Evolutionary conservation across 2,329 filamentous ascomycete species (phyloP).

Genomic region (Diaporthe humulicola): DNA sequence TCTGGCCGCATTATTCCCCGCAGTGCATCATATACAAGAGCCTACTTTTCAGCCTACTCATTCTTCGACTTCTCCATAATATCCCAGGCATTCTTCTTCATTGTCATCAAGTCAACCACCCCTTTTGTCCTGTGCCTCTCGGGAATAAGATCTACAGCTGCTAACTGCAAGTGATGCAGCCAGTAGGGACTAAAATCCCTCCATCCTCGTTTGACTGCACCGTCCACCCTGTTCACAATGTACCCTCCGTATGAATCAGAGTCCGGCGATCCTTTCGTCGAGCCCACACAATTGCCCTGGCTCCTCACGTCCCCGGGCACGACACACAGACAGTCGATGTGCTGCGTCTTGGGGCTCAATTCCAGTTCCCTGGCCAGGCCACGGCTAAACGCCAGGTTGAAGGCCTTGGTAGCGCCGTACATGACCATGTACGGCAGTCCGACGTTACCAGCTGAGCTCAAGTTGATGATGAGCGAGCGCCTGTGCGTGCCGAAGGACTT

Average conservation of each 20-base stretch:
- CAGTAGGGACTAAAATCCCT: conserved; percentile 46
- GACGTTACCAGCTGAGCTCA: conserved; percentile 45
- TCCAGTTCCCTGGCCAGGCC: conserved; percentile 48
- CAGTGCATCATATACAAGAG: background rate
- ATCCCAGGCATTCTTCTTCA: background rate
- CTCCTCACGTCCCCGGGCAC: conserved; percentile 47
- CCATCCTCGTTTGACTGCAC: conserved; percentile 43
- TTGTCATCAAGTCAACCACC: background rate
- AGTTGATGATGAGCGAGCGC: conserved; percentile 48
- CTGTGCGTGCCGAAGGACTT: conserved; percentile 25
- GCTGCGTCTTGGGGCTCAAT: conserved; percentile 40
- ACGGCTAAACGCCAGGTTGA: conserved; percentile 47
- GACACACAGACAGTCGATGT: conserved; percentile 48
- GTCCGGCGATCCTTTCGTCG: conserved; percentile 40
- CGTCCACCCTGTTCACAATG: conserved; percentile 43
- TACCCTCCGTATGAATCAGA: conserved; percentile 39
- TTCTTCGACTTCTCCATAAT: background rate
- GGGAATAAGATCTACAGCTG: conserved; percentile 21
- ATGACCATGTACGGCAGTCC: conserved; percentile 48
- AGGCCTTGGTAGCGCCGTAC: conserved; percentile 50
- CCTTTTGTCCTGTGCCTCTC: conserved; percentile 29
- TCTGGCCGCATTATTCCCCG: too few relatives aligned
- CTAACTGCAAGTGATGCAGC: conserved; percentile 43
- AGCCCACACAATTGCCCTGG: conserved; percentile 43
- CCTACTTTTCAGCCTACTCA: background rate